Evolutionary conservation across 257 asterid species (phyloP).

Genomic region (Thymus mandschuricus): DNA sequence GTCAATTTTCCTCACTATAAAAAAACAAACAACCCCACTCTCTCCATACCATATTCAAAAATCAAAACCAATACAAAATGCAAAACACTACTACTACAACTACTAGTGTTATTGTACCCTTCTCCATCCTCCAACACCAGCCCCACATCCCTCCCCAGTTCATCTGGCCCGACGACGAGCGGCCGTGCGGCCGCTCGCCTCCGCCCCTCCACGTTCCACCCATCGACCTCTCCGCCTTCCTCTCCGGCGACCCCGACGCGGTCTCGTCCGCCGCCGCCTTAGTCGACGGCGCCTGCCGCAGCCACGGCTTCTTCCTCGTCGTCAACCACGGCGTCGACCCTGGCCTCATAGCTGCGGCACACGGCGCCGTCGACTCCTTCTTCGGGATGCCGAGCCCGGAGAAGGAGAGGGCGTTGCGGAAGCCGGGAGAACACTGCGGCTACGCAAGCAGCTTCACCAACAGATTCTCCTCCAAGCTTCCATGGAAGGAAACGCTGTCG

Average conservation of each 20-base stretch:
- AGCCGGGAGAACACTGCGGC: constrained; percentile 66
- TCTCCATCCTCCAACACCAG: constrained; percentile 45
- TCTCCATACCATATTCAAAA: background rate
- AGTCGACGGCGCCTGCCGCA: constrained; percentile 58
- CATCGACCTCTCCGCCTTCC: constrained; percentile 51
- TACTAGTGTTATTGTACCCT: too few relatives aligned
- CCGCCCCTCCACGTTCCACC: constrained; percentile 56
- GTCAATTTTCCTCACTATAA: too few relatives aligned
- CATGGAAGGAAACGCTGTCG: constrained; percentile 89
- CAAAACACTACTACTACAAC: too few relatives aligned
- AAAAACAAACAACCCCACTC: background rate
- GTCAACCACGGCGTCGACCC: constrained; percentile 71
- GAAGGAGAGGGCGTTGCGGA: constrained; percentile 56
- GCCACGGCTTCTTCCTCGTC: constrained; percentile 67
- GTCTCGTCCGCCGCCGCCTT: constrained; percentile 29
- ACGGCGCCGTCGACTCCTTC: constrained; percentile 41
- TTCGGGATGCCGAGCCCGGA: constrained; percentile 51
- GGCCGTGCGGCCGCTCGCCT: constrained; percentile 49
- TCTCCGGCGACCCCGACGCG: constrained; percentile 33
- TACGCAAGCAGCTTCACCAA: constrained; percentile 78
- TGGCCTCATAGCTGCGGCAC: constrained; percentile 53
- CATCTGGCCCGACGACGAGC: constrained; percentile 76
- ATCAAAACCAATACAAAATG: background rate
- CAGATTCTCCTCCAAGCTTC: constrained; percentile 77
- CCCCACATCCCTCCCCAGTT: constrained; percentile 66